Evolutionary conservation across 768 basidiomycete genomes (phyloP).

Genomic region (Lactarius tabidus): DNA sequence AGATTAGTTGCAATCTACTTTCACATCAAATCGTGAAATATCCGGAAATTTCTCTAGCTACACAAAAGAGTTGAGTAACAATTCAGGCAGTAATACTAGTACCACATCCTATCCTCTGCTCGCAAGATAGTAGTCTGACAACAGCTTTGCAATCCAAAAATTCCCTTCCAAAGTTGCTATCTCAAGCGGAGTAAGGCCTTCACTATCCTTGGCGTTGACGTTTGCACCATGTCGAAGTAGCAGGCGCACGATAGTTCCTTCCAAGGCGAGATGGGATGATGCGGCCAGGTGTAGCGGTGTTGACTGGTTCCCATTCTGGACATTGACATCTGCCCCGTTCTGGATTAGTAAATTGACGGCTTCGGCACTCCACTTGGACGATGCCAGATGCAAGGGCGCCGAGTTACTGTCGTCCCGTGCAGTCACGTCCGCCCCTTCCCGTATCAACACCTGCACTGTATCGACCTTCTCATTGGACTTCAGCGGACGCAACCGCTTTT

Average conservation of each 20-base stretch:
- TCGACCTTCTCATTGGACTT: neutral
- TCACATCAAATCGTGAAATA: no score
- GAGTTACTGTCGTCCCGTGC: neutral
- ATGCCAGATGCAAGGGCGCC: neutral
- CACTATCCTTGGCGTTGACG: neutral
- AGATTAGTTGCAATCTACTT: no score
- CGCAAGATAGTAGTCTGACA: neutral
- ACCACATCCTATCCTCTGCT: neutral
- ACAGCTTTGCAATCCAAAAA: neutral
- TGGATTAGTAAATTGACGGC: neutral
- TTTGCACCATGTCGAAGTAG: neutral
- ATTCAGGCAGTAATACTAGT: neutral
- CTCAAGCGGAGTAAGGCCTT: neutral
- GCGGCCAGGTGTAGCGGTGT: neutral
- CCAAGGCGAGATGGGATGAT: neutral
- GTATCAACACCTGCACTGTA: neutral
- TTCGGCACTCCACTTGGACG: neutral
- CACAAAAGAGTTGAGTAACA: neutral
- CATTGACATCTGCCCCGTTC: neutral
- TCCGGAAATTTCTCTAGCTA: no score
- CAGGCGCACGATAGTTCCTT: neutral
- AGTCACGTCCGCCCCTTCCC: neutral
- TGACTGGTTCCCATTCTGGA: neutral
- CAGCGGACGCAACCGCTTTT: neutral
- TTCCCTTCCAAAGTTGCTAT: neutral